phyloP scores from a whole-genome alignment of 2,329 filamentous ascomycete genomes.

The Alternaria rosae region DNA sequence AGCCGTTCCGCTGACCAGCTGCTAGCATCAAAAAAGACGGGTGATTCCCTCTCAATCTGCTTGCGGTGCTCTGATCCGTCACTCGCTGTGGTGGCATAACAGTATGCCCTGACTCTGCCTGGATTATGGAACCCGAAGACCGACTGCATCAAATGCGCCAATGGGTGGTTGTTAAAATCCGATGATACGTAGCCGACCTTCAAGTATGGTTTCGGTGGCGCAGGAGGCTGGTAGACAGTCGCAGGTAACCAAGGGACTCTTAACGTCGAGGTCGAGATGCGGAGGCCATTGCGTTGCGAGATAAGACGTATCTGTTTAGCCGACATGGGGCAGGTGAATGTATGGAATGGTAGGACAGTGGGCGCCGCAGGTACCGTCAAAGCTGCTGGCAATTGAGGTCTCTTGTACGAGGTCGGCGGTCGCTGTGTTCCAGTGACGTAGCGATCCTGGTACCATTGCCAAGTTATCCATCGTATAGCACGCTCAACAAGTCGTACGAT shows the following conservation, averaged over 20 bases:
- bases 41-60: slow-evolving; percentile 92
- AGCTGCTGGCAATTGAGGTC: slow-evolving; percentile 75
- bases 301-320: slow-evolving; percentile 92
- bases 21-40: slow-evolving; percentile 88
- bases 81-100: slow-evolving; percentile 92
- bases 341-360: slow-evolving; percentile 95
- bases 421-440: slow-evolving; percentile 69
- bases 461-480: slow-evolving; percentile 76
- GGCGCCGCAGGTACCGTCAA: slow-evolving; percentile 86
- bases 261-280: slow-evolving; percentile 90
- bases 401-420: slow-evolving; percentile 66
- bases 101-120: slow-evolving; percentile 79
- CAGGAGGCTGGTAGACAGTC: slow-evolving; percentile 83
- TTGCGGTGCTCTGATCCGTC: slow-evolving; percentile 88
- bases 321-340: slow-evolving; percentile 92
- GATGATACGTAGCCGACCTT: slow-evolving; percentile 96
- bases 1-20: slow-evolving; percentile 84
- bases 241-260: slow-evolving; percentile 84
- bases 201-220: slow-evolving; percentile 81
- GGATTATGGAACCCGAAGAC: slow-evolving; percentile 91
- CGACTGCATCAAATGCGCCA: slow-evolving; percentile 98
- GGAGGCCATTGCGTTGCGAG: slow-evolving; percentile 90
- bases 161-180: slow-evolving; percentile 97
- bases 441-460: slow-evolving; percentile 87
- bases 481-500: slow-evolving; percentile 85